Evolutionary conservation across 2,329 filamentous ascomycete genomes (phyloP).

Genomic region (Cytospora mali): DNA sequence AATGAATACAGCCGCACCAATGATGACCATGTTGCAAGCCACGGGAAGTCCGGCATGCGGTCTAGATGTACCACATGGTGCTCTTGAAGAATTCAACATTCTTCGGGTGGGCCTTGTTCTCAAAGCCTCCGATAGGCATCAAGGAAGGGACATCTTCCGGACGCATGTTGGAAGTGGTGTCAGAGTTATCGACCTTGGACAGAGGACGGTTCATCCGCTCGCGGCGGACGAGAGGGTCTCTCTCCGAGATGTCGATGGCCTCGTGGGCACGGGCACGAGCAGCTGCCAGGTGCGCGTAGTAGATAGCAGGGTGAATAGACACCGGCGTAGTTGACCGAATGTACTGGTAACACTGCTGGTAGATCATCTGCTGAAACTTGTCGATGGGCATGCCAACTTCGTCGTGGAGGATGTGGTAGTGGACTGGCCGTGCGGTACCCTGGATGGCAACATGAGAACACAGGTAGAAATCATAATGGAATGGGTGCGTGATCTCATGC

Average conservation of each 20-base stretch:
- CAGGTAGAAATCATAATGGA: constrained; percentile 84
- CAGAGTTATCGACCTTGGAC: constrained; percentile 32
- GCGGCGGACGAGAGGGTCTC: constrained; percentile 38
- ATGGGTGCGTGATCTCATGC: constrained; percentile 84
- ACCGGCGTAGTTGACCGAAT: constrained; percentile 90
- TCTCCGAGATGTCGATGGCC: constrained; percentile 47
- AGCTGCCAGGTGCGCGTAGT: constrained; percentile 92
- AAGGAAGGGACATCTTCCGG: constrained; percentile 34
- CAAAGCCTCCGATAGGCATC: constrained; percentile 34
- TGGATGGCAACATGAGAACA: constrained; percentile 75
- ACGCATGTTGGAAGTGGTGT: constrained; percentile 28
- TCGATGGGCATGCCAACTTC: constrained; percentile 70
- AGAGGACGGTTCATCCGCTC: constrained; percentile 38
- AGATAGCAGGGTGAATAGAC: constrained; percentile 84
- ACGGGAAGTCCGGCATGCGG: background rate
- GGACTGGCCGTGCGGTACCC: constrained; percentile 88
- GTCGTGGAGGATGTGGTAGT: constrained; percentile 88
- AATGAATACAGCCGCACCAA: background rate
- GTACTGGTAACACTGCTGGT: constrained; percentile 94
- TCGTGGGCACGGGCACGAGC: constrained; percentile 79
- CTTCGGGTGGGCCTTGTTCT: constrained; percentile 19
- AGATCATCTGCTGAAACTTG: constrained; percentile 83
- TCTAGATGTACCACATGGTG: constrained; percentile 50
- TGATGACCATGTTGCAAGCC: background rate
- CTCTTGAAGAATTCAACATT: constrained; percentile 37